phyloP scores from a whole-genome alignment of 1,284 basidiomycete genomes.

The Marasmius sp. region DNA sequence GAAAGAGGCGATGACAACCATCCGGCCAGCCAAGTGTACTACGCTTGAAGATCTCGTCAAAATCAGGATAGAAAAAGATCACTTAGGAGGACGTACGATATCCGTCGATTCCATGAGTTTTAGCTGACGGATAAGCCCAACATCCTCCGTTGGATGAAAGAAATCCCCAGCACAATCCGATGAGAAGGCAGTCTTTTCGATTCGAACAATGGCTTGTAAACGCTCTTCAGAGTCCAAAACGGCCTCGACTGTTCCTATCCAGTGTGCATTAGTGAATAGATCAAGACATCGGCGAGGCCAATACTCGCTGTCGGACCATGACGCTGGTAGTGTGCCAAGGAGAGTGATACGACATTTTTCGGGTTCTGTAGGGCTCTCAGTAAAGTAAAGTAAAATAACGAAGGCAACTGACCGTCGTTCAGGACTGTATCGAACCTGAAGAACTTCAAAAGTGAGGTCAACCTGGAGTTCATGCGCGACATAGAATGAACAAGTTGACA shows the following conservation, averaged over 20 bases:
- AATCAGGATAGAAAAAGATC: slow-evolving; percentile 27
- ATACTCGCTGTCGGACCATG: slow-evolving; percentile 6
- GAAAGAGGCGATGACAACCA: slow-evolving; percentile 31
- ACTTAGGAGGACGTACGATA: slow-evolving; percentile 44
- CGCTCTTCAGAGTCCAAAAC: slow-evolving; percentile 36
- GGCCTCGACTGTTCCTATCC: not conserved
- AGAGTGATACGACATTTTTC: slow-evolving; percentile 31
- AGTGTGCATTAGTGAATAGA: not conserved
- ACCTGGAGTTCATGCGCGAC: not conserved
- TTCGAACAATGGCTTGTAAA: slow-evolving; percentile 35
- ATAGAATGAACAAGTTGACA: not conserved
- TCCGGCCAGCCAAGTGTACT: slow-evolving; percentile 49
- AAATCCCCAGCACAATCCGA: slow-evolving; percentile 23
- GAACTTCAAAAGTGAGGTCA: slow-evolving; percentile 18
- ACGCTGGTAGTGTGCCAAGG: slow-evolving; percentile 36
- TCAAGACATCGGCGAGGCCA: not conserved
- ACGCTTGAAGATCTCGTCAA: slow-evolving; percentile 1
- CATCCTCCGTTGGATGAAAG: slow-evolving; percentile 21
- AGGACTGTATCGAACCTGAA: slow-evolving; percentile 55
- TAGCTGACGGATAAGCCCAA: slow-evolving; percentile 30
- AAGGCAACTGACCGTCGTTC: slow-evolving; percentile 46
- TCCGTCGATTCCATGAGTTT: slow-evolving; percentile 39
- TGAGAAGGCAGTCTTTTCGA: slow-evolving; percentile 42
- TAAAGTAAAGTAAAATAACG: slow-evolving; percentile 6
- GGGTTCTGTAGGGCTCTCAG: slow-evolving; percentile 17